Conservation (phyloP, 2,329 filamentous ascomycete species). For the Paecilomyces variotii region DNA sequence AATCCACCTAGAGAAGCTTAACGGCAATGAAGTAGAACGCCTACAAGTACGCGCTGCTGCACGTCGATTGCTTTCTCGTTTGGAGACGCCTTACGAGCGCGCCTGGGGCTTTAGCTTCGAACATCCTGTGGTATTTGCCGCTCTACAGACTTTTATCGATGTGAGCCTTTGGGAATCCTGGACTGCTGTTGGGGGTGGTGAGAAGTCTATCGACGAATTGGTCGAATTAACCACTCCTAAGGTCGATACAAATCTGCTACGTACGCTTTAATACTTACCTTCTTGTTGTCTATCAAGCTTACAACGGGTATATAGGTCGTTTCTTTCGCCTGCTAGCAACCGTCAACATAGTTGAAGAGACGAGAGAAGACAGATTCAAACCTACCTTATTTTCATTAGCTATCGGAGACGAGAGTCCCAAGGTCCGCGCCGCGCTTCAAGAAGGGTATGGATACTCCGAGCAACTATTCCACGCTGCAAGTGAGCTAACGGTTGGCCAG, state of each 20-base stretch:
- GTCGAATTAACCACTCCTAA: conserved; percentile 15
- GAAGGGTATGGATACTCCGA: conserved; percentile 15
- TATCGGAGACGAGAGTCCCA: conserved; percentile 23
- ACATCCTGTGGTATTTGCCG: conserved; percentile 20
- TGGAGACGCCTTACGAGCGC: conserved; percentile 26
- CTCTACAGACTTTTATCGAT: conserved; percentile 22
- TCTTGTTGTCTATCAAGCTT: background rate
- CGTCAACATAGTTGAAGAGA: conserved; percentile 24
- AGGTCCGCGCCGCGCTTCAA: conserved; percentile 21
- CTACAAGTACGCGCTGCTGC: conserved; percentile 19
- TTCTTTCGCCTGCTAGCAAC: conserved; percentile 23
- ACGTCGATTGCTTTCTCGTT: conserved; percentile 18
- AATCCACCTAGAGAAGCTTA: conserved; percentile 9
- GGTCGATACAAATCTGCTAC: conserved; percentile 22
- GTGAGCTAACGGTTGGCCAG: conserved; percentile 6
- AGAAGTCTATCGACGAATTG: conserved; percentile 20
- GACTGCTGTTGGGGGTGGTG: conserved; percentile 17
- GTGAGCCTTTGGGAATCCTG: conserved; percentile 24
- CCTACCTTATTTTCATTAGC: conserved; percentile 24
- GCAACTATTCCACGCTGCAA: background rate
- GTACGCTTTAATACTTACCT: conserved; percentile 7
- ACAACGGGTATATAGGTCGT: conserved; percentile 11
- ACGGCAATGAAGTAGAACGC: conserved; percentile 15
- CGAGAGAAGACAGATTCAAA: conserved; percentile 19
- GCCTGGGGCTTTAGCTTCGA: conserved; percentile 25